A percentile compares a stretch with the other conserved stretches of the same genome.
Evolutionary conservation across 352 stramenopile species (phyloP).

Genomic region (Globisporangium mamillatum): DNA sequence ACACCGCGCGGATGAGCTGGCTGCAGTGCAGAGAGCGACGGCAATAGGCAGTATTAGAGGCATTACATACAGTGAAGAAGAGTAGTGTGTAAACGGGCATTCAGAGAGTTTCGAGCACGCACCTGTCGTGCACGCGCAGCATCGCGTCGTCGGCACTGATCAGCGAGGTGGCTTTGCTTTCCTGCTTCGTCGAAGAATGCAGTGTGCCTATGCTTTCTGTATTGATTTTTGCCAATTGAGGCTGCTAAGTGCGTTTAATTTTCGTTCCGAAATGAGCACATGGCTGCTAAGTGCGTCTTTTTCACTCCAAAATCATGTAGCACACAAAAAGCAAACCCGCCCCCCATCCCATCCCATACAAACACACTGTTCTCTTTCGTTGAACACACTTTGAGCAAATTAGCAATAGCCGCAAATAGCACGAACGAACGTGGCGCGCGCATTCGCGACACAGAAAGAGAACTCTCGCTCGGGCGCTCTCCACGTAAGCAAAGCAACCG

Average conservation of each 20-base stretch:
- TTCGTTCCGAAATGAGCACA: no score
- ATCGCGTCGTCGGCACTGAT: conserved; percentile 22
- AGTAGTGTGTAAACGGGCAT: not conserved
- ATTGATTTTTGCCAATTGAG: no score
- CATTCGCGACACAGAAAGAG: not conserved
- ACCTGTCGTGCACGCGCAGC: conserved; percentile 79
- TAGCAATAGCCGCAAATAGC: not conserved
- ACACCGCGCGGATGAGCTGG: conserved; percentile 58
- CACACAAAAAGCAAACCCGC: not conserved
- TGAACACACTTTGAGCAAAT: not conserved
- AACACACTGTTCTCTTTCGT: not conserved
- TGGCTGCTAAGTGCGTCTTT: not conserved
- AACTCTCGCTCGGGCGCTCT: not conserved
- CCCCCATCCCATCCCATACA: not conserved
- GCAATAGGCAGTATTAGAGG: not conserved
- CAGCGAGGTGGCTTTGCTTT: not conserved
- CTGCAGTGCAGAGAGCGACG: conserved; percentile 18
- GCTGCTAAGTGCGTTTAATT: no score
- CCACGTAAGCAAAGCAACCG: not conserved
- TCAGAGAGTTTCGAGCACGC: not conserved
- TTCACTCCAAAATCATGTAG: not conserved
- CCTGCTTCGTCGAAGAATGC: no score
- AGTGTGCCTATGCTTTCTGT: no score
- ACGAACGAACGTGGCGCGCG: not conserved
- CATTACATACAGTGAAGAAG: not conserved